Evolutionary conservation across 805 yeast species (phyloP).

Genomic region (Wickerhamiella sergipiensis): DNA sequence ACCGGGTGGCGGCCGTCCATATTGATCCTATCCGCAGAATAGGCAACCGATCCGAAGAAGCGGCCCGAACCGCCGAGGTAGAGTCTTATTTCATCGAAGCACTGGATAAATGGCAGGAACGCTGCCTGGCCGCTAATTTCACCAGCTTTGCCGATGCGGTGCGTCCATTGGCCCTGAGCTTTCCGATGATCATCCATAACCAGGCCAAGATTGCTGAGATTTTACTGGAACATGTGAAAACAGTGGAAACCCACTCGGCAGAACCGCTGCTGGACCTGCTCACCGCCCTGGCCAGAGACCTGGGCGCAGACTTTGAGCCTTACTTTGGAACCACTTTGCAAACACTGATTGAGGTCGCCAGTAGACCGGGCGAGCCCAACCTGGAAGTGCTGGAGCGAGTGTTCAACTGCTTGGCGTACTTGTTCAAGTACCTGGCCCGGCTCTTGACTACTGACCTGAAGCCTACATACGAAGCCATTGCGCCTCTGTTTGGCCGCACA

Average conservation of each 20-base stretch:
- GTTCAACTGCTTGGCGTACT: constrained; percentile 72
- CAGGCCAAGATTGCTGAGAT: constrained; percentile 44
- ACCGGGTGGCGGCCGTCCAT: constrained; percentile 67
- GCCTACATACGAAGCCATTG: constrained; percentile 53
- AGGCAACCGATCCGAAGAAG: constrained; percentile 18
- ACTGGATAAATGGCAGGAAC: constrained; percentile 75
- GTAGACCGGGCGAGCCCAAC: constrained; percentile 30
- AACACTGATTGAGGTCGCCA: constrained; percentile 37
- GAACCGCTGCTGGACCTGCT: constrained; percentile 72
- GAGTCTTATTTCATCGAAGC: constrained; percentile 66
- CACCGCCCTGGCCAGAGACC: constrained; percentile 79
- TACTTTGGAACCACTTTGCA: constrained; percentile 44
- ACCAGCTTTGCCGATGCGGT: constrained; percentile 46
- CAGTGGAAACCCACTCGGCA: constrained; percentile 54
- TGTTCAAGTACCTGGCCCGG: constrained; percentile 74
- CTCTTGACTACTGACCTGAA: constrained; percentile 45
- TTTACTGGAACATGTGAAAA: constrained; percentile 33
- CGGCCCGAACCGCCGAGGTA: constrained; percentile 13
- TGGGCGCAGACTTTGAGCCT: constrained; percentile 79
- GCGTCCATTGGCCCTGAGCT: constrained; percentile 43
- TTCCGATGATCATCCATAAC: constrained; percentile 72
- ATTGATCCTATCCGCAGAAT: constrained; percentile 49
- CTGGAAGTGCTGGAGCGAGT: constrained; percentile 63
- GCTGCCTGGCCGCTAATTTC: constrained; percentile 63
- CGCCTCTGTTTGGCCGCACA: constrained; percentile 46